Conservation (phyloP, 192 early-diverging fungal genomes). For the Backusella australiensis region DNA sequence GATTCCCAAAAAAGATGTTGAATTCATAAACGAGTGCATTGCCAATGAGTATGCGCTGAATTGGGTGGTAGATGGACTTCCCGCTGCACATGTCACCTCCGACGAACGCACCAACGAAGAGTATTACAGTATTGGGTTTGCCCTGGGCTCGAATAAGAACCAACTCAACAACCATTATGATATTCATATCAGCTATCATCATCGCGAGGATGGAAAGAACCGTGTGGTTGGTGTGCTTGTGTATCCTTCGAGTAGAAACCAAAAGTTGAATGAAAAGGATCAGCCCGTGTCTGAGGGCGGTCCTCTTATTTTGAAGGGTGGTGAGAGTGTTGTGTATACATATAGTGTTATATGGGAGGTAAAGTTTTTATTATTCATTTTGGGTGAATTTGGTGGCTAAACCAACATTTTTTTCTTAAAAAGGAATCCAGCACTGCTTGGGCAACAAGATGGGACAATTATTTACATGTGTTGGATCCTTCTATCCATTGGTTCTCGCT, state of each 20-base stretch:
- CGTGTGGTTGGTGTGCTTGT: constrained; percentile 87
- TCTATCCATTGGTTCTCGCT: constrained; percentile 96
- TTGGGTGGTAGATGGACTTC: constrained; percentile 94
- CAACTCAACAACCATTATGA: constrained; percentile 88
- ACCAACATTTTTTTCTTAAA: not conserved
- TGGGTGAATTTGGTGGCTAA: not conserved
- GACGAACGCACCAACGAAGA: constrained; percentile 47
- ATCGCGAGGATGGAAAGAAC: constrained; percentile 43
- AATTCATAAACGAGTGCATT: constrained; percentile 87
- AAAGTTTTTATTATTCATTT: not conserved
- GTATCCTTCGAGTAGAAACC: constrained; percentile 63
- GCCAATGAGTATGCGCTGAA: constrained; percentile 76
- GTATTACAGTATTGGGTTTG: constrained; percentile 81
- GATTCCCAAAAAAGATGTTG: constrained; percentile 67
- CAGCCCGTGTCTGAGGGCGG: constrained; percentile 8
- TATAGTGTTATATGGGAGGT: constrained; percentile 66
- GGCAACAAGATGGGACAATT: constrained; percentile 87
- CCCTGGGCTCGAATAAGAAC: constrained; percentile 54
- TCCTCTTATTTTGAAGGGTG: constrained; percentile 21
- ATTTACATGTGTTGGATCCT: constrained; percentile 83
- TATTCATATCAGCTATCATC: constrained; percentile 81
- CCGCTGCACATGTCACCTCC: constrained; percentile 64
- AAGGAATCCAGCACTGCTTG: constrained; percentile 62
- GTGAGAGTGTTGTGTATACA: constrained; percentile 55
- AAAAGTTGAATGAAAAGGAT: constrained; percentile 23